Evolutionary conservation across 768 basidiomycete species (phyloP).

Genomic region (Candolleomyces efflorescens): DNA sequence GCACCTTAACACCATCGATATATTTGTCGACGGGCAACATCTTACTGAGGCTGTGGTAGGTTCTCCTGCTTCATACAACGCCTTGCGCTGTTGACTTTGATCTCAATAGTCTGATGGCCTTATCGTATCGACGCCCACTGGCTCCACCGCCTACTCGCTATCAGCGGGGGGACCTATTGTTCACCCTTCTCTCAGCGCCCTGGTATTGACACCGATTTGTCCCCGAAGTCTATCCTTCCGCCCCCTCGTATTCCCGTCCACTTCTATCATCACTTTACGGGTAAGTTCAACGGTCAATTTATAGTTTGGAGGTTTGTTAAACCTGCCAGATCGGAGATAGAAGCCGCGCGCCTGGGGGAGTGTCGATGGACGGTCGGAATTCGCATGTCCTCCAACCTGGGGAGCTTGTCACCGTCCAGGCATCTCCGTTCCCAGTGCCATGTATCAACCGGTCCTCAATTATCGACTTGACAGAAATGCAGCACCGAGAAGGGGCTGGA

Average conservation of each 20-base stretch:
- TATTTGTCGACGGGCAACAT: slow-evolving; percentile 91
- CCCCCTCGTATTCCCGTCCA: slow-evolving; percentile 85
- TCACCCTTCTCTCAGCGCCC: slow-evolving; percentile 84
- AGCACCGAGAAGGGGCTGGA: slow-evolving; percentile 58
- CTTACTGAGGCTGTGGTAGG: slow-evolving; percentile 92
- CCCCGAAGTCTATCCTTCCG: slow-evolving; percentile 90
- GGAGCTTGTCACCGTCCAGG: slow-evolving; percentile 80
- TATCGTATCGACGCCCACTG: slow-evolving; percentile 93
- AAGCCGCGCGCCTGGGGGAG: slow-evolving; percentile 80
- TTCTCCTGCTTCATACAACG: slow-evolving; percentile 14
- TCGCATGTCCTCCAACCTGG: slow-evolving; percentile 80
- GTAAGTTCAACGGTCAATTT: slow-evolving; percentile 35
- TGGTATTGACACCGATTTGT: slow-evolving; percentile 94
- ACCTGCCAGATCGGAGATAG: slow-evolving; percentile 69
- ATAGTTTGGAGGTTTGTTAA: not conserved
- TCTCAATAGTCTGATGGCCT: slow-evolving; percentile 78
- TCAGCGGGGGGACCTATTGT: slow-evolving; percentile 96
- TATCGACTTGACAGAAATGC: slow-evolving; percentile 43
- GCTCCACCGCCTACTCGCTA: slow-evolving; percentile 93
- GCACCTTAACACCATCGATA: slow-evolving; percentile 90
- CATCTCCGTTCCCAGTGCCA: slow-evolving; percentile 86
- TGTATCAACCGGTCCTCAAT: slow-evolving; percentile 89
- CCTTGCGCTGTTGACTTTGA: slow-evolving; percentile 8
- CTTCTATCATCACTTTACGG: slow-evolving; percentile 68
- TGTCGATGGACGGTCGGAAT: slow-evolving; percentile 91